phyloP scores from a whole-genome alignment of 495 filamentous ascomycete genomes.

The Pseudevernia furfuracea region DNA sequence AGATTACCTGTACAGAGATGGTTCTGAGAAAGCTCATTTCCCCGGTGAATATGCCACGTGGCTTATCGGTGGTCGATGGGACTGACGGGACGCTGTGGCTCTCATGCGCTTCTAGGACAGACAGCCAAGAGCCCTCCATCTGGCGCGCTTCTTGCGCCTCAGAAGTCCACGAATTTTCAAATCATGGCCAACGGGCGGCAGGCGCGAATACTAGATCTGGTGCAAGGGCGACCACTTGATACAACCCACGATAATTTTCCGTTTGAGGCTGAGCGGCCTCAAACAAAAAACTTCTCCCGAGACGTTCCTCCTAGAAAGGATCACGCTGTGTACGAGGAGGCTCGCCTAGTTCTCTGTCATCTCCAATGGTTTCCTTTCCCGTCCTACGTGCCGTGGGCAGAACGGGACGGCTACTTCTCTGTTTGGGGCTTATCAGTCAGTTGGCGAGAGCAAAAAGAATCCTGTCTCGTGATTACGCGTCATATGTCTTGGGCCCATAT shows the following conservation, averaged over 20 bases:
- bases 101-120: not conserved
- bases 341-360: not conserved
- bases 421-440: not conserved
- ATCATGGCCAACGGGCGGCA: not conserved
- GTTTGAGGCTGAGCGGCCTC: not conserved
- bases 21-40: no score
- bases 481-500: not conserved
- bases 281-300: not conserved
- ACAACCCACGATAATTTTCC: constrained; percentile 1
- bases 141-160: not conserved
- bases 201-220: not conserved
- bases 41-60: no score
- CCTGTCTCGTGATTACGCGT: not conserved
- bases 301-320: not conserved
- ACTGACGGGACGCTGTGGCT: not conserved
- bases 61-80: not conserved
- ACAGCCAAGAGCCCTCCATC: not conserved
- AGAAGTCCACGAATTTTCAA: not conserved
- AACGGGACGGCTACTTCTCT: not conserved
- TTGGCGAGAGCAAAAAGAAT: not conserved
- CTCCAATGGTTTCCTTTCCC: not conserved
- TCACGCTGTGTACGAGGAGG: not conserved
- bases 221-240: not conserved
- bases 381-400: not conserved
- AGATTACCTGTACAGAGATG: no score